Percentiles rank a stretch among this genome's conserved stretches.
Conservation (phyloP, 2,329 filamentous ascomycete species). For the Gaeumannomyces sp. region DNA sequence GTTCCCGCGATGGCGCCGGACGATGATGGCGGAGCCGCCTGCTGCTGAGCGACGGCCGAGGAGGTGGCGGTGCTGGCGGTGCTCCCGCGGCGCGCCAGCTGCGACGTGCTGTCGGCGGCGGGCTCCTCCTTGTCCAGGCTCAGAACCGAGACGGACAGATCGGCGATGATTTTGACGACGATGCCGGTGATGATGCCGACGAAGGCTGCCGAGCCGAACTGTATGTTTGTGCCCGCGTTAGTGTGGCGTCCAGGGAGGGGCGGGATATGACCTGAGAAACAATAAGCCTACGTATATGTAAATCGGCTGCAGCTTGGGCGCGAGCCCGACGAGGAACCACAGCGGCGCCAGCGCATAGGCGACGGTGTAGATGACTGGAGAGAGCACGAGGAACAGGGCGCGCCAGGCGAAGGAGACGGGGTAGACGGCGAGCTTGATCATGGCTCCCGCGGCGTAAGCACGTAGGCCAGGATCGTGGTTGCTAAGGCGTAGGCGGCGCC, state of each 20-base stretch:
- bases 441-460: slow-evolving; percentile 4
- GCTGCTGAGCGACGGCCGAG: slow-evolving; percentile 1
- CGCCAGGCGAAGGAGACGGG: slow-evolving; percentile 12
- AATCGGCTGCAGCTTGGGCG: slow-evolving; percentile 27
- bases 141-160: slow-evolving; percentile 45
- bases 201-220: slow-evolving; percentile 59
- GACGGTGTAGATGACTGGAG: slow-evolving; percentile 30
- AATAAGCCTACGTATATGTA: slow-evolving; percentile 34
- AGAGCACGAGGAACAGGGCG: slow-evolving; percentile 26
- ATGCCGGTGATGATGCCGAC: slow-evolving; percentile 61
- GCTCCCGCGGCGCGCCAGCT: slow-evolving; percentile 1
- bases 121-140: slow-evolving; percentile 25
- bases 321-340: slow-evolving; percentile 25
- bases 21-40: neutral
- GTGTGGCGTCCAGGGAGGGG: neutral
- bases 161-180: slow-evolving; percentile 50
- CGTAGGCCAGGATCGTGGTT: neutral
- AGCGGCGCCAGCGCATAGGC: slow-evolving; percentile 20
- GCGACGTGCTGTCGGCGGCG: neutral
- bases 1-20: neutral
- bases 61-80: slow-evolving; percentile 2
- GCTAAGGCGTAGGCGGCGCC: slow-evolving; percentile 1
- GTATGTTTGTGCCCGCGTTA: slow-evolving; percentile 6
- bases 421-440: slow-evolving; percentile 10
- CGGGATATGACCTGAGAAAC: slow-evolving; percentile 39